These are phyloP conservation scores for Platismatia glauca DNA, from an alignment of 495 filamentous ascomycete genomes.

Conservation along the genomic window DNA sequence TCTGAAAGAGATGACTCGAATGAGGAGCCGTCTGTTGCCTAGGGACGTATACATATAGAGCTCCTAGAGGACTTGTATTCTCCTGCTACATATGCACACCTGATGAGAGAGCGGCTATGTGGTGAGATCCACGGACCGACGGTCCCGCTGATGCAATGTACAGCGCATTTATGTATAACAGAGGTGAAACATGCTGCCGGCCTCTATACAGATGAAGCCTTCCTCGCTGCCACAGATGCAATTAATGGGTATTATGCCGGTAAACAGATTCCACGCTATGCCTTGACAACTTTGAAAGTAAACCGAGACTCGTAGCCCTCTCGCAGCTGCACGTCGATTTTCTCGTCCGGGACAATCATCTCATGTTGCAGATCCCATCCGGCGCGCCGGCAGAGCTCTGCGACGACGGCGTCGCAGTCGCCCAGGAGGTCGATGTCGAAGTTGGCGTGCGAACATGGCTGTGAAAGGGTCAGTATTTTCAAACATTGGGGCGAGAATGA, in stretches of 20 bases:
- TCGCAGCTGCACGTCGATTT: conserved; percentile 46
- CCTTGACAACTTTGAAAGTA: conserved; percentile 42
- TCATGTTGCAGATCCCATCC: conserved; percentile 85
- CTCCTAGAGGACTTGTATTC: too few relatives aligned
- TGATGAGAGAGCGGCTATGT: too few relatives aligned
- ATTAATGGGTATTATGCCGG: conserved; percentile 10
- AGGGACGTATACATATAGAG: too few relatives aligned
- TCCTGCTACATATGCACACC: too few relatives aligned
- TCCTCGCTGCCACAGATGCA: neutral
- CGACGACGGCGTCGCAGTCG: conserved; percentile 85
- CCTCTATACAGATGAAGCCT: neutral
- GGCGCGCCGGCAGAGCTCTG: conserved; percentile 74
- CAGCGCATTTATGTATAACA: too few relatives aligned
- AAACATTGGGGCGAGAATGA: neutral
- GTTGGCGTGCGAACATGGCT: conserved; percentile 77
- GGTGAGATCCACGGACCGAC: too few relatives aligned
- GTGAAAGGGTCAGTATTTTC: conserved; percentile 9
- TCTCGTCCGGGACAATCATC: conserved; percentile 65
- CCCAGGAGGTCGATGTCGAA: conserved; percentile 94
- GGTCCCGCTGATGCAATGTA: too few relatives aligned
- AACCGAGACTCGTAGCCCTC: conserved; percentile 61
- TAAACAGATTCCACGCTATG: conserved; percentile 15
- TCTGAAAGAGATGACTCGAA: too few relatives aligned
- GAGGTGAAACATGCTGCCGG: neutral
- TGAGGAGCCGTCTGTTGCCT: too few relatives aligned